These are phyloP conservation scores for Globisporangium cylindrosporum DNA, from an alignment of 352 stramenopile species.

Conservation along the genomic window DNA sequence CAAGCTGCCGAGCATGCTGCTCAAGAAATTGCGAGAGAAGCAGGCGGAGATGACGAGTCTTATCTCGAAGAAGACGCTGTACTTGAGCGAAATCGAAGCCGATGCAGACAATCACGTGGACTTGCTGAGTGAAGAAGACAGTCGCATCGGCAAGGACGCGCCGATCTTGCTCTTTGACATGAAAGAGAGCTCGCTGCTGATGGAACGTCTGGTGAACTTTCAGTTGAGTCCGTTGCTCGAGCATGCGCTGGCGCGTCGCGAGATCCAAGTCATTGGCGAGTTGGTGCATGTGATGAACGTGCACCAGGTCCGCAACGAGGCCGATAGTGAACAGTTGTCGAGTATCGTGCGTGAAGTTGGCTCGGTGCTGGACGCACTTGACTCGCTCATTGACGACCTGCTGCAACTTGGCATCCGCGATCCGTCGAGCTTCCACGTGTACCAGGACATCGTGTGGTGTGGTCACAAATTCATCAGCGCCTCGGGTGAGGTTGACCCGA, in stretches of 20 bases:
- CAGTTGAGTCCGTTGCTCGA: constrained; percentile 78
- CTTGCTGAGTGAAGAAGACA: constrained; percentile 54
- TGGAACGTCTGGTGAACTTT: constrained; percentile 71
- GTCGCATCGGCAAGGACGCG: constrained; percentile 65
- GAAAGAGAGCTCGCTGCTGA: constrained; percentile 61
- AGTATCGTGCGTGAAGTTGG: constrained; percentile 25
- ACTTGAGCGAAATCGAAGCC: constrained; percentile 66
- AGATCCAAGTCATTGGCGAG: constrained; percentile 55
- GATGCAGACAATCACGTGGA: constrained; percentile 48
- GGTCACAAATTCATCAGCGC: constrained; percentile 50
- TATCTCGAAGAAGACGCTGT: constrained; percentile 71
- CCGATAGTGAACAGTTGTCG: neutral
- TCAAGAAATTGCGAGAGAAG: constrained; percentile 61
- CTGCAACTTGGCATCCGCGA: constrained; percentile 55
- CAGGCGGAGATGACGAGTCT: constrained; percentile 46
- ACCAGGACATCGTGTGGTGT: constrained; percentile 87
- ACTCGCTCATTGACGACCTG: constrained; percentile 53
- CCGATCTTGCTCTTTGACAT: constrained; percentile 83
- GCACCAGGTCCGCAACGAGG: constrained; percentile 23
- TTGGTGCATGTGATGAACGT: constrained; percentile 62
- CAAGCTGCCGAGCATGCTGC: constrained; percentile 56
- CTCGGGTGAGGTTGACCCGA: constrained; percentile 14
- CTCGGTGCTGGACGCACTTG: constrained; percentile 36
- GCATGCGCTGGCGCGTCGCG: constrained; percentile 57
- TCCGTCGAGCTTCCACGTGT: constrained; percentile 65